Evolutionary conservation across 495 filamentous ascomycete genomes (phyloP).

Genomic region (Annulohypoxylon moriforme): DNA sequence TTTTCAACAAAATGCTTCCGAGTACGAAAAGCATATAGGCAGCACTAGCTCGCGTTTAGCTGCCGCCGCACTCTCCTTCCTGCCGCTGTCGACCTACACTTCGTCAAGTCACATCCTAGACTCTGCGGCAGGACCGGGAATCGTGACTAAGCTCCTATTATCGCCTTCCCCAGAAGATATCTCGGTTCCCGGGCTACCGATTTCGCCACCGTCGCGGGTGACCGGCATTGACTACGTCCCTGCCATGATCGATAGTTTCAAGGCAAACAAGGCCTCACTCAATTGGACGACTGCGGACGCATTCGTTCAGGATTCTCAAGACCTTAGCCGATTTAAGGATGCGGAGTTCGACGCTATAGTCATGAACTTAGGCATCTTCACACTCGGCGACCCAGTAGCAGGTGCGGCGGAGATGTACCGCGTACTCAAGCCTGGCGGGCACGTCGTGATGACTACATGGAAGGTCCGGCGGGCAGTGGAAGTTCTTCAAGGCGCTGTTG

Average conservation of each 20-base stretch:
- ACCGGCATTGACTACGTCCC: conserved; percentile 38
- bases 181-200: conserved; percentile 30
- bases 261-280: conserved; percentile 29
- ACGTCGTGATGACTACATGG: conserved; percentile 49
- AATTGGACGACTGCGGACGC: conserved; percentile 34
- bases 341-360: conserved; percentile 47
- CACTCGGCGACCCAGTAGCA: conserved; percentile 29
- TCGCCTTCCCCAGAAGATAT: conserved; percentile 29
- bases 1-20: conserved; percentile 19
- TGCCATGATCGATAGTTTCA: conserved; percentile 36
- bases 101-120: conserved; percentile 41
- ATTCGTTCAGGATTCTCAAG: conserved; percentile 36
- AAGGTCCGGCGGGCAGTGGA: conserved; percentile 33
- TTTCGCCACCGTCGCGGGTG: conserved; percentile 35
- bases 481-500: conserved; percentile 22
- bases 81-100: conserved; percentile 39
- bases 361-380: conserved; percentile 46
- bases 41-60: conserved; percentile 32
- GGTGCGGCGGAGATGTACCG: conserved; percentile 47
- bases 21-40: conserved; percentile 35
- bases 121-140: conserved; percentile 39
- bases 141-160: conserved; percentile 36
- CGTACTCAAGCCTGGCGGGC: conserved; percentile 49
- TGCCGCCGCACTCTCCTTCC: conserved; percentile 29
- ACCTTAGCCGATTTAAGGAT: conserved; percentile 35